phyloP scores from a whole-genome alignment of 306 rosid species.

The Vicia villosa region DNA sequence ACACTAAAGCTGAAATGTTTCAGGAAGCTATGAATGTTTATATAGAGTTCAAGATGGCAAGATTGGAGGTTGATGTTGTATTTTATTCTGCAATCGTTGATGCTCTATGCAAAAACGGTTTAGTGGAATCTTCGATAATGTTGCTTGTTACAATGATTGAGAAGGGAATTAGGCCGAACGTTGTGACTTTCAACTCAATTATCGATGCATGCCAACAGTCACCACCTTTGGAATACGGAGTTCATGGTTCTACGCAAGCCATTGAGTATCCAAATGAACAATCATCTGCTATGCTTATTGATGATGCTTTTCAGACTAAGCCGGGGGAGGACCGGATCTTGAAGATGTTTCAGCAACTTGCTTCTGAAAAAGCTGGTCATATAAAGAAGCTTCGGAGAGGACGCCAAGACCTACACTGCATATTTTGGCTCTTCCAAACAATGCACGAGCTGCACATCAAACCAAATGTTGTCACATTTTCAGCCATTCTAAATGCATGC shows the following conservation, averaged over 20 bases:
- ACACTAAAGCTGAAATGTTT: slow-evolving; percentile 78
- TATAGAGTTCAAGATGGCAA: slow-evolving; percentile 65
- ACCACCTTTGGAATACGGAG: slow-evolving; percentile 40
- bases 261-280: slow-evolving; percentile 12
- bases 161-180: slow-evolving; percentile 83
- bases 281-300: slow-evolving; percentile 33
- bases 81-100: slow-evolving; percentile 82
- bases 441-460: slow-evolving; percentile 58
- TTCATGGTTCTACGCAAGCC: slow-evolving; percentile 33
- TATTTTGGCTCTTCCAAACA: slow-evolving; percentile 61
- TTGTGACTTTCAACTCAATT: slow-evolving; percentile 85
- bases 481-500: slow-evolving; percentile 95
- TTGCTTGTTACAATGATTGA: slow-evolving; percentile 89
- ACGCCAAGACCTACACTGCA: slow-evolving; percentile 38
- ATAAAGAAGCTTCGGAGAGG: slow-evolving; percentile 42
- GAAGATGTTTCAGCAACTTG: slow-evolving; percentile 52
- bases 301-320: slow-evolving; percentile 16
- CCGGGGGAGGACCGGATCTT: slow-evolving; percentile 35
- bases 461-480: slow-evolving; percentile 62
- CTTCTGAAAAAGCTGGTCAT: slow-evolving; percentile 61
- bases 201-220: slow-evolving; percentile 71
- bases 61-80: slow-evolving; percentile 84
- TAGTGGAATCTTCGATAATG: slow-evolving; percentile 59
- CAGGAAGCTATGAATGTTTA: slow-evolving; percentile 70
- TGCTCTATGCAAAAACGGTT: slow-evolving; percentile 79